Conservation (phyloP, 208 protist species). For the Lotmaria passim region DNA sequence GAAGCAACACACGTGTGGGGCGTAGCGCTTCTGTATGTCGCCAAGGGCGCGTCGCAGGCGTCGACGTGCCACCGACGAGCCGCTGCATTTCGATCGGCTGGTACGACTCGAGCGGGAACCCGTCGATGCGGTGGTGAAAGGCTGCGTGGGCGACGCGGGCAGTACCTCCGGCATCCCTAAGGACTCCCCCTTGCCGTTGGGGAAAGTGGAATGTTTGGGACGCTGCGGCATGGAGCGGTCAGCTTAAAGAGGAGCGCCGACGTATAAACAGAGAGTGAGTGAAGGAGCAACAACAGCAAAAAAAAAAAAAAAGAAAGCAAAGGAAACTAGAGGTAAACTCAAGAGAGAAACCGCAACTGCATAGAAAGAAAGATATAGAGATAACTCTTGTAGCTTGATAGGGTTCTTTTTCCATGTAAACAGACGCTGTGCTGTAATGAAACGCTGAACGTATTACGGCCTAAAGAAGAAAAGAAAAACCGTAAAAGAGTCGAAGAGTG, state of each 20-base stretch:
- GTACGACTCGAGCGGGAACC: not conserved
- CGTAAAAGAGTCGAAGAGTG: no score
- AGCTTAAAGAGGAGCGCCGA: not conserved
- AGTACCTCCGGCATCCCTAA: not conserved
- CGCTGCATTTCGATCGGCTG: not conserved
- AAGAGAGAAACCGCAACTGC: no score
- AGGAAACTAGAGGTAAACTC: no score
- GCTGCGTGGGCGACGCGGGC: not conserved
- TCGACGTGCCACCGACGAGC: conserved; percentile 1
- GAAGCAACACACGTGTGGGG: conserved; percentile 27
- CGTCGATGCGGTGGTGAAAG: not conserved
- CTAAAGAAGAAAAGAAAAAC: no score
- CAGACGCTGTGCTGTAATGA: no score
- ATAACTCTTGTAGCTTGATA: no score
- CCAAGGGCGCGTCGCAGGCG: not conserved
- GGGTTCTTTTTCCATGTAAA: no score
- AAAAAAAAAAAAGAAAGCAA: no score
- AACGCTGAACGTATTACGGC: no score
- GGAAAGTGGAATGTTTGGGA: not conserved
- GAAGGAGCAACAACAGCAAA: no score
- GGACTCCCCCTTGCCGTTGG: not conserved
- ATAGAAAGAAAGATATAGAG: no score
- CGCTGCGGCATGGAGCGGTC: not conserved
- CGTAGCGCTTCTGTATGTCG: conserved; percentile 18
- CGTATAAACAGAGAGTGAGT: no score